phyloP scores from a whole-genome alignment of 306 rosid genomes.

The Quercus gilva region DNA sequence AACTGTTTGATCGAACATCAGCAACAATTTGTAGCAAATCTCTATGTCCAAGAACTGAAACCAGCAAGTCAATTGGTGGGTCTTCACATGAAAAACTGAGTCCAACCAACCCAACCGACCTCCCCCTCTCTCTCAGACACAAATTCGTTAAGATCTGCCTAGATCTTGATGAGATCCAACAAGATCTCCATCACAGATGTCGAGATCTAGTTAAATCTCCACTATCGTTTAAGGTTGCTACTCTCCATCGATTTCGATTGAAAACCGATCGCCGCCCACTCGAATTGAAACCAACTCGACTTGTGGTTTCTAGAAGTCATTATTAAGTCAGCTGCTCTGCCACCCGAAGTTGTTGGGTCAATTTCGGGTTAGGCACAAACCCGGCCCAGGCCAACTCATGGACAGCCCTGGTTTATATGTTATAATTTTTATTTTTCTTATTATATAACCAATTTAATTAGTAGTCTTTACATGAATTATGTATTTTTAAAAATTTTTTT shows the following conservation, averaged over 20 bases:
- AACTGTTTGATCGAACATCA: rapidly evolving
- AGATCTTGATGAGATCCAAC: rapidly evolving
- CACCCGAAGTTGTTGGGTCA: rapidly evolving
- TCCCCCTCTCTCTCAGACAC: no score
- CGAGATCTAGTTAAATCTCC: rapidly evolving
- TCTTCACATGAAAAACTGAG: rapidly evolving
- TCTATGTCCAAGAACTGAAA: rapidly evolving
- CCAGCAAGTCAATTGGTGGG: rapidly evolving
- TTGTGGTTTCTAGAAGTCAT: rapidly evolving
- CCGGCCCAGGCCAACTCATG: rapidly evolving
- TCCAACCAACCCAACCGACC: rapidly evolving
- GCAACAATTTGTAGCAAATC: rapidly evolving
- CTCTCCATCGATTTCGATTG: rapidly evolving
- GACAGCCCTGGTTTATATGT: rapidly evolving
- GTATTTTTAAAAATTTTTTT: no score
- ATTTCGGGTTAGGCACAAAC: no score
- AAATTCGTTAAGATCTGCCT: rapidly evolving
- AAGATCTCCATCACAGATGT: rapidly evolving
- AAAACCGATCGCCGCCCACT: rapidly evolving
- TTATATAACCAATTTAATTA: no score
- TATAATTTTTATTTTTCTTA: no score
- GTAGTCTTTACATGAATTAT: no score
- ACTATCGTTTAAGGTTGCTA: rapidly evolving
- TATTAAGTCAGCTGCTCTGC: rapidly evolving
- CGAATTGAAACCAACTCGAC: rapidly evolving